These are phyloP conservation scores for Apiospora marii DNA, from an alignment of 2,329 filamentous ascomycete genomes.

Conservation along the genomic window DNA sequence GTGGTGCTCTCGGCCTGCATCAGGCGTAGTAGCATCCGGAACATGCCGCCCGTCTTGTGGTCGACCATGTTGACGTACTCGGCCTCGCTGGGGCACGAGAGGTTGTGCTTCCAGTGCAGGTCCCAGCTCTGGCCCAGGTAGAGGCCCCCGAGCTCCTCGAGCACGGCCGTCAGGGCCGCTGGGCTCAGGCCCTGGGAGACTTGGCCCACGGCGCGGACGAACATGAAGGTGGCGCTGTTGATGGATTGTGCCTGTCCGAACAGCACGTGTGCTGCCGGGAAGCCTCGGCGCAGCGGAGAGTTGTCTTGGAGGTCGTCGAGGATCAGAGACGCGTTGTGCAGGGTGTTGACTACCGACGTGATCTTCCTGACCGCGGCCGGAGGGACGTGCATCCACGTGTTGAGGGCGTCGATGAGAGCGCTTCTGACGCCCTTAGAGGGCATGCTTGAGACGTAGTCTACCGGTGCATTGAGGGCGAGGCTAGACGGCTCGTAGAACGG, in stretches of 20 bases:
- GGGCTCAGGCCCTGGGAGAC: background rate
- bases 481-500: background rate
- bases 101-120: constrained; percentile 55
- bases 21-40: constrained; percentile 52
- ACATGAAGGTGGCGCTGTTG: constrained; percentile 58
- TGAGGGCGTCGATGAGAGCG: background rate
- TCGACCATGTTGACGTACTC: constrained; percentile 58
- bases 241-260: constrained; percentile 59
- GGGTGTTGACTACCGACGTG: background rate
- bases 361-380: background rate
- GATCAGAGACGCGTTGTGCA: constrained; percentile 11
- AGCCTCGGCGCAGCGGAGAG: constrained; percentile 54
- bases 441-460: background rate
- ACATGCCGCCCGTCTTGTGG: constrained; percentile 57
- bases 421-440: background rate
- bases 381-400: background rate
- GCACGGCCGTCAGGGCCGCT: background rate
- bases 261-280: constrained; percentile 56
- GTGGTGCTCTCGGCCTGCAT: constrained; percentile 49
- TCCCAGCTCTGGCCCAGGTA: constrained; percentile 56
- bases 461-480: background rate
- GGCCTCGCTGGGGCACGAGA: constrained; percentile 53
- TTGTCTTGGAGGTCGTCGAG: constrained; percentile 59
- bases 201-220: constrained; percentile 46
- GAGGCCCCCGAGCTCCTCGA: constrained; percentile 39